Conservation (phyloP, 192 early-diverging fungal genomes). For the Linnemannia schmuckeri region DNA sequence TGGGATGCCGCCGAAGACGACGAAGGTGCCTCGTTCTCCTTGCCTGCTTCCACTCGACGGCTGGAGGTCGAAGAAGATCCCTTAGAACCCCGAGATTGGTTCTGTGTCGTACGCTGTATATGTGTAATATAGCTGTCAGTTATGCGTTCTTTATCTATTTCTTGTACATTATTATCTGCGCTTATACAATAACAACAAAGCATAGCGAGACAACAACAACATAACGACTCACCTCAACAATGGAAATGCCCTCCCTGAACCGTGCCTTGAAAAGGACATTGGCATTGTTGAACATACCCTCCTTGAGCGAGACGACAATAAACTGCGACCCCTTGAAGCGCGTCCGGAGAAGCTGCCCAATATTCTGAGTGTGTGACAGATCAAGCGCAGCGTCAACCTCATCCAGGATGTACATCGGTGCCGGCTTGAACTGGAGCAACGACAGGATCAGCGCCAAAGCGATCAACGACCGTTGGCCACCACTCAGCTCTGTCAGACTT, state of each 20-base stretch:
- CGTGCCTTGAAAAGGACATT: constrained; percentile 95
- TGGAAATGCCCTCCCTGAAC: constrained; percentile 95
- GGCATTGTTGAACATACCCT: constrained; percentile 99
- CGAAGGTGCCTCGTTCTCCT: background rate
- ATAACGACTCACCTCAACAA: constrained; percentile 77
- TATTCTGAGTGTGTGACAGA: constrained; percentile 98
- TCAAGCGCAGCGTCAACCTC: constrained; percentile 99
- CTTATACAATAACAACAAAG: background rate
- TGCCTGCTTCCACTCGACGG: background rate
- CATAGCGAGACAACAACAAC: background rate
- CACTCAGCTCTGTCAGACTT: constrained; percentile 95
- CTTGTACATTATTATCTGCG: too few species aligned
- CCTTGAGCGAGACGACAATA: constrained; percentile 98
- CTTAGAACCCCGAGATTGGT: background rate
- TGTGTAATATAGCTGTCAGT: background rate
- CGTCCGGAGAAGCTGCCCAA: constrained; percentile 91
- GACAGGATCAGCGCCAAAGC: constrained; percentile 97
- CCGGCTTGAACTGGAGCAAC: constrained; percentile 97
- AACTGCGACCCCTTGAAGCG: constrained; percentile 98
- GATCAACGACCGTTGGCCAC: constrained; percentile 96
- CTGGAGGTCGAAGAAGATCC: background rate
- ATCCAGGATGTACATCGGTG: constrained; percentile 99
- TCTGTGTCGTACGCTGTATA: constrained; percentile 6
- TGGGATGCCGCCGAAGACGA: background rate
- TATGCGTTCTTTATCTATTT: background rate